phyloP scores from a whole-genome alignment of 2,329 filamentous ascomycete species.

The Cylindrodendrum hubeiense region DNA sequence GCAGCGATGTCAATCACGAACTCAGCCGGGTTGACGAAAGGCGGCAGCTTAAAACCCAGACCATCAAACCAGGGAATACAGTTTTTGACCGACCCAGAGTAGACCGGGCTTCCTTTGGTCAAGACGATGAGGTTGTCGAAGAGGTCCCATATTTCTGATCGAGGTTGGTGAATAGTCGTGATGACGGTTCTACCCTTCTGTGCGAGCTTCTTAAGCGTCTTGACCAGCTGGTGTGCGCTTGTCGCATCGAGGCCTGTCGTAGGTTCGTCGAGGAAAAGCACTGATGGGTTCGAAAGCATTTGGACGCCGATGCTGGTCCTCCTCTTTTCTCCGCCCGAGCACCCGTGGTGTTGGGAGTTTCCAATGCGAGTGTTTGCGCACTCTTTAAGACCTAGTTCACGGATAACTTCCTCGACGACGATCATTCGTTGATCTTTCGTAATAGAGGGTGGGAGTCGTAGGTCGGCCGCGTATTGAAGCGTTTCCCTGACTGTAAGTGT shows the following conservation, averaged over 20 bases:
- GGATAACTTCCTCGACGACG: conserved; percentile 81
- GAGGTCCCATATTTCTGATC: conserved; percentile 83
- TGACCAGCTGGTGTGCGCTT: conserved; percentile 79
- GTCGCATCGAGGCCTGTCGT: conserved; percentile 84
- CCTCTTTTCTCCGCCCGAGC: conserved; percentile 83
- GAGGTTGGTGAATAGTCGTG: conserved; percentile 81
- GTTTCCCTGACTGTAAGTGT: conserved; percentile 83
- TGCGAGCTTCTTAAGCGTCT: conserved; percentile 76
- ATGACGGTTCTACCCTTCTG: conserved; percentile 78
- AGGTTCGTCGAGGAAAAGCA: conserved; percentile 83
- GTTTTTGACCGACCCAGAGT: conserved; percentile 69
- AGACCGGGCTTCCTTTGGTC: conserved; percentile 76
- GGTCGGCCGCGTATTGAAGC: conserved; percentile 77
- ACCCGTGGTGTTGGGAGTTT: conserved; percentile 77
- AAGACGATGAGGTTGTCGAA: conserved; percentile 80
- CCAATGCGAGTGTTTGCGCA: conserved; percentile 82
- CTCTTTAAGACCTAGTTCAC: conserved; percentile 81
- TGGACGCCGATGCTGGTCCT: conserved; percentile 83
- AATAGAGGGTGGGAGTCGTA: conserved; percentile 75
- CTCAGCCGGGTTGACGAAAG: conserved; percentile 84
- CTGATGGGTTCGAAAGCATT: conserved; percentile 81
- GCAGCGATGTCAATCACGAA: conserved; percentile 81
- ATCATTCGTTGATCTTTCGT: conserved; percentile 68
- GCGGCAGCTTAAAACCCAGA: conserved; percentile 71
- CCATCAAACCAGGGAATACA: conserved; percentile 74